phyloP scores from a whole-genome alignment of 2,329 filamentous ascomycete genomes.

The Sordariomycetes sp. region DNA sequence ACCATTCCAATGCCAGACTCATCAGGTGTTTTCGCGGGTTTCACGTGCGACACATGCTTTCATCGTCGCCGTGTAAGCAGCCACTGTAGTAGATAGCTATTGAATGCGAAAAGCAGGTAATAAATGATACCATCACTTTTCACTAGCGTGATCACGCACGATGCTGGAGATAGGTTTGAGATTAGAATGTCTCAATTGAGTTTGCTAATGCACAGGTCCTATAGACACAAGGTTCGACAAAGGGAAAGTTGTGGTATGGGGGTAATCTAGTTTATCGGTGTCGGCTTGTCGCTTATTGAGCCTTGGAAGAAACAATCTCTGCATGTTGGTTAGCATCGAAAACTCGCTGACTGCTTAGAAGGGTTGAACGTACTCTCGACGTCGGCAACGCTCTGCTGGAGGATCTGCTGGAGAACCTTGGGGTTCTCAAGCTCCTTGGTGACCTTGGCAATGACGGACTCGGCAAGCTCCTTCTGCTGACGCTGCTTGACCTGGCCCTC shows the following conservation, averaged over 20 bases:
- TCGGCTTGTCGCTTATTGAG: slow-evolving; percentile 43
- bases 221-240: slow-evolving; percentile 34
- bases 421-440: slow-evolving; percentile 98
- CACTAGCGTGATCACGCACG: too few species aligned
- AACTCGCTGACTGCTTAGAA: background rate
- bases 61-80: too few species aligned
- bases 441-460: slow-evolving; percentile 92
- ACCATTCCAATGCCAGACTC: too few species aligned
- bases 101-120: too few species aligned
- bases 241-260: slow-evolving; percentile 18
- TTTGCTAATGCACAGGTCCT: slow-evolving; percentile 53
- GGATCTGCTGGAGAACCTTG: slow-evolving; percentile 93
- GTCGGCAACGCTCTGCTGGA: slow-evolving; percentile 92
- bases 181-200: too few species aligned
- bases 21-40: too few species aligned
- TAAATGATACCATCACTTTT: too few species aligned
- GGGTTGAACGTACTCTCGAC: slow-evolving; percentile 77
- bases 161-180: too few species aligned
- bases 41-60: too few species aligned
- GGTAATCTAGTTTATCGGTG: slow-evolving; percentile 3
- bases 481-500: slow-evolving; percentile 98
- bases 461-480: slow-evolving; percentile 92
- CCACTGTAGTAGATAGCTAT: too few species aligned
- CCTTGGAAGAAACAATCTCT: slow-evolving; percentile 56
- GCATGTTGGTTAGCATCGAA: slow-evolving; percentile 7